A percentile compares a stretch with the other conserved stretches of the same genome.
These are phyloP conservation scores for Penicillium rolfsii DNA, from an alignment of 2,329 filamentous ascomycete species.

Conservation along the genomic window DNA sequence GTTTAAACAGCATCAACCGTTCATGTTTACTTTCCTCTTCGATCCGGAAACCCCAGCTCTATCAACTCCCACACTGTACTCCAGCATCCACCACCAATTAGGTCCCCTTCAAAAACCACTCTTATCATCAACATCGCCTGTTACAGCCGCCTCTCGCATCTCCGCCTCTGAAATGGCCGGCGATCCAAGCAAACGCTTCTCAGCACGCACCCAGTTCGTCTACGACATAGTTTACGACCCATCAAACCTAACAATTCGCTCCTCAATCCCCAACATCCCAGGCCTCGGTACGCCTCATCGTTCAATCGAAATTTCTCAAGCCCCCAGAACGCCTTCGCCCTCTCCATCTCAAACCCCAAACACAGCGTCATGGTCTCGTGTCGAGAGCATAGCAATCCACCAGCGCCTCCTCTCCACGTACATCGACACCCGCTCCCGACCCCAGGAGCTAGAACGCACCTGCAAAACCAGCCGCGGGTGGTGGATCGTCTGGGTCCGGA, in stretches of 20 bases:
- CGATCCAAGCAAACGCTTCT: conserved; percentile 37
- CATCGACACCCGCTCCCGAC: conserved; percentile 52
- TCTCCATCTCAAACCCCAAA: conserved; percentile 56
- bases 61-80: conserved; percentile 49
- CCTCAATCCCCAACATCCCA: conserved; percentile 67
- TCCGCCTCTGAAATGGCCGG: conserved; percentile 36
- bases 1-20: conserved; percentile 49
- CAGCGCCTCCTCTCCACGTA: conserved; percentile 62
- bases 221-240: conserved; percentile 67
- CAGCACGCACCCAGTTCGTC: conserved; percentile 48
- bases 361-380: conserved; percentile 51
- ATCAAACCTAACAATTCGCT: conserved; percentile 59
- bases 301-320: conserved; percentile 15
- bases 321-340: conserved; percentile 56
- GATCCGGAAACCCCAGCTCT: conserved; percentile 48
- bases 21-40: conserved; percentile 56
- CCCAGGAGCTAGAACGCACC: conserved; percentile 60
- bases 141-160: conserved; percentile 45
- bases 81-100: conserved; percentile 53
- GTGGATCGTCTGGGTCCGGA: conserved; percentile 69
- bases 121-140: conserved; percentile 50
- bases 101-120: conserved; percentile 53
- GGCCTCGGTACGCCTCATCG: conserved; percentile 49
- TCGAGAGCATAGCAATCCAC: conserved; percentile 66
- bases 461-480: conserved; percentile 67